phyloP scores from a whole-genome alignment of 345 rosid genomes.

The Eucalyptus sp. region DNA sequence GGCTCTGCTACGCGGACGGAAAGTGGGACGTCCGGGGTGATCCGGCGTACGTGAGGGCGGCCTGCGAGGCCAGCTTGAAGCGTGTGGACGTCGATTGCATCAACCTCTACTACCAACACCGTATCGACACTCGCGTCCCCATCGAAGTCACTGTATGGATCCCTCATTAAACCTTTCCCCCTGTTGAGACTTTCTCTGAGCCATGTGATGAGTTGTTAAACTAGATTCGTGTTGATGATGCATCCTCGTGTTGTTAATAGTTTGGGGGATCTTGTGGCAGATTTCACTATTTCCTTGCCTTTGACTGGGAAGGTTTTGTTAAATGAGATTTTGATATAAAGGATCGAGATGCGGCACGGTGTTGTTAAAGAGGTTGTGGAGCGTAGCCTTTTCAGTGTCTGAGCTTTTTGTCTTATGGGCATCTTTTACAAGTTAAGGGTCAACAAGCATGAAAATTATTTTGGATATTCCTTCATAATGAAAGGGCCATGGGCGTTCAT shows the following conservation, averaged over 20 bases:
- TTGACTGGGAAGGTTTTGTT: background rate
- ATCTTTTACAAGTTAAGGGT: background rate
- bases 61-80: constrained; percentile 54
- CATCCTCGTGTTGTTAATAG: background rate
- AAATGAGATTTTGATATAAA: background rate
- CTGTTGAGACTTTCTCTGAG: background rate
- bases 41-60: constrained; percentile 37
- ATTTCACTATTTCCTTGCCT: background rate
- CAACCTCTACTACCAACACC: constrained; percentile 60
- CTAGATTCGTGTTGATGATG: background rate
- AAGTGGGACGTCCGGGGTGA: constrained; percentile 22
- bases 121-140: constrained; percentile 37
- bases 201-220: background rate
- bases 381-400: background rate
- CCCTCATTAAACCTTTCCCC: background rate
- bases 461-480: background rate
- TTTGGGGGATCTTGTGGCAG: background rate
- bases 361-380: background rate
- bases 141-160: constrained; percentile 43
- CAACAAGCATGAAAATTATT: background rate
- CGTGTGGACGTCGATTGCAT: constrained; percentile 31
- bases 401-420: background rate
- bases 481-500: background rate
- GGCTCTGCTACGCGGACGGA: constrained; percentile 9
- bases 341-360: background rate